These are phyloP conservation scores for Cyberlindnera samutprakarnensis DNA, from an alignment of 805 yeast genomes.

Conservation along the genomic window DNA sequence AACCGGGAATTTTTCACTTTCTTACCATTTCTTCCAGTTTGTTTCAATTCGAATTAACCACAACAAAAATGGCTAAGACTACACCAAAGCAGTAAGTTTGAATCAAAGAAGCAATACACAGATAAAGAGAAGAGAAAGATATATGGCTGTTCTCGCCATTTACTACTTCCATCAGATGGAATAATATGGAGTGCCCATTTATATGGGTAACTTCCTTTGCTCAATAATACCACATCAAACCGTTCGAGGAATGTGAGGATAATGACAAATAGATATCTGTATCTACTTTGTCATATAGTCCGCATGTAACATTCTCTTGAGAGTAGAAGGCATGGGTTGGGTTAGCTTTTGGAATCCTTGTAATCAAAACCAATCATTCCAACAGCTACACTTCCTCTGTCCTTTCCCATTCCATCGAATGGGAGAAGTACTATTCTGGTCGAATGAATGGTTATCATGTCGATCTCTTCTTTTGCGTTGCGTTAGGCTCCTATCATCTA, in stretches of 20 bases:
- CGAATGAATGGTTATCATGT: constrained; percentile 27
- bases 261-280: too few relatives aligned
- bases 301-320: neutral
- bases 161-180: constrained; percentile 2
- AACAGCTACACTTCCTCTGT: constrained; percentile 21
- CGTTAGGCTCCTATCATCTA: neutral
- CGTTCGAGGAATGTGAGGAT: too few relatives aligned
- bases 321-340: constrained; percentile 23
- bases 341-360: constrained; percentile 8
- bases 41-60: neutral
- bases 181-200: too few relatives aligned
- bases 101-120: neutral
- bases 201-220: too few relatives aligned
- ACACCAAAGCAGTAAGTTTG: constrained; percentile 26
- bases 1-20: too few relatives aligned
- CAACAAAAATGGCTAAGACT: constrained; percentile 21
- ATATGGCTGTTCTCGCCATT: neutral
- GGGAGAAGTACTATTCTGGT: constrained; percentile 17
- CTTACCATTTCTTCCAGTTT: too few relatives aligned
- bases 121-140: neutral
- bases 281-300: neutral
- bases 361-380: constrained; percentile 11
- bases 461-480: constrained; percentile 11
- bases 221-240: too few relatives aligned
- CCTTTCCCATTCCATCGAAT: constrained; percentile 12